These are phyloP conservation scores for Trichophyton benhamiae DNA, from an alignment of 2,329 filamentous ascomycete genomes.

Conservation along the genomic window DNA sequence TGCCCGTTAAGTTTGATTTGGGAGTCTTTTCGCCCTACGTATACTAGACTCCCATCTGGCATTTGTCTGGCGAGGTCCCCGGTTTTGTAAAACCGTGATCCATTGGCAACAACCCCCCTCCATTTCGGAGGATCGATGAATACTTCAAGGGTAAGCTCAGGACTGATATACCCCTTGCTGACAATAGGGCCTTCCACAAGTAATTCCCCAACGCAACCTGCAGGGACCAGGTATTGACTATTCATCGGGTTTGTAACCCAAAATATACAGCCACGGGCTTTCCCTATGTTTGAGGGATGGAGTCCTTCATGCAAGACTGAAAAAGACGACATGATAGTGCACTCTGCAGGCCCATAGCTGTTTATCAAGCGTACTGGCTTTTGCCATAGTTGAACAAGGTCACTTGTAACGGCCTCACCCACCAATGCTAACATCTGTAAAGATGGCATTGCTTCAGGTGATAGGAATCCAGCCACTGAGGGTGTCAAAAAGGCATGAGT, in stretches of 20 bases:
- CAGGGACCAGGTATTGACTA: slow-evolving; percentile 23
- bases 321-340: slow-evolving; percentile 11
- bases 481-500: slow-evolving; percentile 45
- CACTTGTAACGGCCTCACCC: slow-evolving; percentile 33
- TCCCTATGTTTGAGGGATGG: slow-evolving; percentile 23
- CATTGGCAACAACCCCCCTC: slow-evolving; percentile 31
- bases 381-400: slow-evolving; percentile 34
- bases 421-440: slow-evolving; percentile 34
- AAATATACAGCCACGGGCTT: slow-evolving; percentile 13
- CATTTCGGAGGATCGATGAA: slow-evolving; percentile 39
- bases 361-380: slow-evolving; percentile 26
- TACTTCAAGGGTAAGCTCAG: slow-evolving; percentile 23
- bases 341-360: slow-evolving; percentile 19
- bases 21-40: slow-evolving; percentile 7
- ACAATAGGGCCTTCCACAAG: slow-evolving; percentile 28
- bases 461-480: slow-evolving; percentile 37
- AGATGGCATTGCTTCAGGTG: slow-evolving; percentile 22
- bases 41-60: slow-evolving; percentile 13
- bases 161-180: slow-evolving; percentile 30
- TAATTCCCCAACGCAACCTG: slow-evolving; percentile 28
- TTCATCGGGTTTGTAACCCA: slow-evolving; percentile 28
- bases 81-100: slow-evolving; percentile 44
- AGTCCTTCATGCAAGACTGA: slow-evolving; percentile 1
- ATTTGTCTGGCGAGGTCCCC: slow-evolving; percentile 18
- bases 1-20: slow-evolving; percentile 1